Conservation (phyloP, 495 filamentous ascomycete species). For the Parathielavia hyrcaniae region DNA sequence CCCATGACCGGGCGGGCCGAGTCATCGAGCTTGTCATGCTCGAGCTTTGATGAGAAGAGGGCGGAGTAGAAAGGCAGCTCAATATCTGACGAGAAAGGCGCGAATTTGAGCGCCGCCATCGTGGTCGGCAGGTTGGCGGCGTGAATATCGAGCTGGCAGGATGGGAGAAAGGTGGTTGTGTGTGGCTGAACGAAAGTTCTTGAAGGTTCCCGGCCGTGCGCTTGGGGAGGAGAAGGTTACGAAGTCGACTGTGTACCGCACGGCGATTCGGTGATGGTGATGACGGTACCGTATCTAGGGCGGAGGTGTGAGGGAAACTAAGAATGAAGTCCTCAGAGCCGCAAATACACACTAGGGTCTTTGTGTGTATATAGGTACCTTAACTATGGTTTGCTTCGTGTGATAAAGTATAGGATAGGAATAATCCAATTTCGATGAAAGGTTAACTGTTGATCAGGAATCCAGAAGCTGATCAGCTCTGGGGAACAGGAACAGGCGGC, state of each 20-base stretch:
- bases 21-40: conserved; percentile 92
- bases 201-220: neutral
- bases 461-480: no score
- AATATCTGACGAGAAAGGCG: conserved; percentile 85
- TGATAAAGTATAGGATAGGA: no score
- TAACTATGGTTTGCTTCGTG: neutral
- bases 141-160: no score
- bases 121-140: neutral
- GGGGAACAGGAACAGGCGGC: no score
- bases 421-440: no score
- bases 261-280: neutral
- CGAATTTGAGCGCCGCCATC: conserved; percentile 49
- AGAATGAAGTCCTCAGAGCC: neutral
- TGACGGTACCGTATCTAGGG: neutral
- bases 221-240: neutral
- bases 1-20: conserved; percentile 82
- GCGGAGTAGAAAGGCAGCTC: conserved; percentile 91
- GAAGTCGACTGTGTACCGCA: neutral
- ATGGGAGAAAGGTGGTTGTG: neutral
- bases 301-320: neutral
- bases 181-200: neutral
- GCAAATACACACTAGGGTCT: neutral
- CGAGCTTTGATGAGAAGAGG: conserved; percentile 82
- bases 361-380: neutral
- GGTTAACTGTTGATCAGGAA: no score